Evolutionary conservation across 805 yeast species (phyloP), one percentile per base, ranked within the genome.

Genomic region (Candida suzukii): DNA sequence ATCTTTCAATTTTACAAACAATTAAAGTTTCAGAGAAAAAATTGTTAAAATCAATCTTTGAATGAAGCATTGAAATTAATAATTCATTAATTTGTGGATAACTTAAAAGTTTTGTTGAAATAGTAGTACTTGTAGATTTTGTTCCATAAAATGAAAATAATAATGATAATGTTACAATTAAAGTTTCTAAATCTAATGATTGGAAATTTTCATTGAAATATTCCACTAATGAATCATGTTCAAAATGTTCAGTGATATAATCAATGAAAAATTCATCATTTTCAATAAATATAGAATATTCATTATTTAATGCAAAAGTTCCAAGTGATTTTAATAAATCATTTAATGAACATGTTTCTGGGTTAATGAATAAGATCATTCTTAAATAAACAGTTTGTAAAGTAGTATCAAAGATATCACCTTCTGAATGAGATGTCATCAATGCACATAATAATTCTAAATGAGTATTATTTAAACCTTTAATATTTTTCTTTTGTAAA

Each of bases 321-420:
- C 62, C 62, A 18, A 77, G 56, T 33, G 65, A 58, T 18, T 58
- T 50, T 22, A 74, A 40, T 39, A 65, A 48, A 0, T 54, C 46
- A 18, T 52, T 44, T 28, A 71, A 50, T 4, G 48, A 39, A 10
- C 53, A 44, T 1, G 53, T 47, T 8, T 57, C 44, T 0, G 60
- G 46, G 33, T 70, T 57, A 32, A 71, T 57, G 46, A 66, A 63
- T 14, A 71, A 55, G 26, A 80, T 43, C 8, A 76, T 51, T 41
- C 66, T 64, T 41, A 83, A 53, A 45, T 71, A 68, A 27, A 78
- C 57, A 0, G 80, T 70, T 48, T 81, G 87, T 10, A 69, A 47
- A 2, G 74, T 57, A 0, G 57, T 68, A 41, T 75, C 71, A 43
- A 70, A 73, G 5, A 88, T 58, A 3, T 66, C 73, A 18, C 65